Conservation (phyloP, 1,284 basidiomycete genomes). For the Mycena sp. region DNA sequence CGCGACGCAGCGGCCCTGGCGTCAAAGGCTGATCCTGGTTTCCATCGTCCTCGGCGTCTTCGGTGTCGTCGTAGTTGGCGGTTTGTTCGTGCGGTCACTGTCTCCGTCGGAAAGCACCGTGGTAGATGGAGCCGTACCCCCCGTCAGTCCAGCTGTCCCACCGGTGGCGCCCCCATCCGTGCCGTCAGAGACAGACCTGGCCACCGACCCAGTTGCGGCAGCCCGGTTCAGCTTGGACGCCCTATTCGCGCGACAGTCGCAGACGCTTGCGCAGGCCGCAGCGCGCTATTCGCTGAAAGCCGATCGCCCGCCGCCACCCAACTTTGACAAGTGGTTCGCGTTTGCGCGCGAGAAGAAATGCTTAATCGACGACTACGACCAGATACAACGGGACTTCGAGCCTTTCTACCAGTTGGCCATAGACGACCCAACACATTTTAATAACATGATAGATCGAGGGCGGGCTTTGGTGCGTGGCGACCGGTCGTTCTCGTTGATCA, state of each 20-base stretch:
- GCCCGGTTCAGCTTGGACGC: conserved; percentile 21
- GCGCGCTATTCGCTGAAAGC: conserved; percentile 26
- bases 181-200: no score
- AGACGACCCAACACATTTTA: conserved; percentile 11
- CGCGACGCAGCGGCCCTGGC: no score
- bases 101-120: no score
- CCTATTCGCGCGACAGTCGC: conserved; percentile 21
- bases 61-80: no score
- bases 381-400: conserved; percentile 27
- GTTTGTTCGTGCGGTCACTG: no score
- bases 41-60: no score
- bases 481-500: background rate
- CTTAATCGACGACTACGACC: conserved; percentile 28
- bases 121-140: no score
- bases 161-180: no score
- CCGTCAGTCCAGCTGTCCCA: no score
- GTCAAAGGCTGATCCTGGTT: no score
- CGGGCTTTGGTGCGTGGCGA: conserved; percentile 3
- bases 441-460: conserved; percentile 10
- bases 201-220: background rate
- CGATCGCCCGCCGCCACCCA: conserved; percentile 19
- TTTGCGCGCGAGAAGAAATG: conserved; percentile 22
- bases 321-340: conserved; percentile 23
- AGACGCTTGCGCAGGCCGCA: conserved; percentile 19
- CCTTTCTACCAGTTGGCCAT: conserved; percentile 25